Evolutionary conservation across 2,329 filamentous ascomycete genomes (phyloP).

Genomic region (Fusarium sp.): DNA sequence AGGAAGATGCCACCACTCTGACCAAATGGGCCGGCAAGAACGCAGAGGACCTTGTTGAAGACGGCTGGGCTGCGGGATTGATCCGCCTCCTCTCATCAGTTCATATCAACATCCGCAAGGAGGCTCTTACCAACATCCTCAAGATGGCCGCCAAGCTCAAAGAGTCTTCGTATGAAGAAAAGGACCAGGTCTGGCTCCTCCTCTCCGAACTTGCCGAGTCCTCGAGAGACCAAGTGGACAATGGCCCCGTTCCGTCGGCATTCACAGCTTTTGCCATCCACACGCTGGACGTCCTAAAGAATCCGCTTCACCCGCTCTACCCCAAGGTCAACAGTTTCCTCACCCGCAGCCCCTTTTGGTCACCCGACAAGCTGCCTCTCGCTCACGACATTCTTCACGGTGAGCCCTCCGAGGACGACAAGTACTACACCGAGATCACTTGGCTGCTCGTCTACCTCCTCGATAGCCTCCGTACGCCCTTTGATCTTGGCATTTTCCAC

Average conservation of each 20-base stretch:
- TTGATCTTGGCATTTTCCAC: constrained; percentile 74
- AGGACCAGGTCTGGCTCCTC: constrained; percentile 84
- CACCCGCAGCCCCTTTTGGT: constrained; percentile 84
- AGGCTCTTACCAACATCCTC: constrained; percentile 79
- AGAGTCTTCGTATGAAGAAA: constrained; percentile 81
- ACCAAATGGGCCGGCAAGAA: constrained; percentile 82
- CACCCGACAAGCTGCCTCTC: constrained; percentile 80
- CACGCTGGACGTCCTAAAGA: constrained; percentile 78
- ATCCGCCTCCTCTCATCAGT: constrained; percentile 83
- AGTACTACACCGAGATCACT: constrained; percentile 79
- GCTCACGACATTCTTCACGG: constrained; percentile 74
- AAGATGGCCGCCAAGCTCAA: constrained; percentile 76
- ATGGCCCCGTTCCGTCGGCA: constrained; percentile 77
- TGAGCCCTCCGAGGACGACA: constrained; percentile 80
- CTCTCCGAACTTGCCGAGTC: constrained; percentile 87
- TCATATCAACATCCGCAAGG: constrained; percentile 82
- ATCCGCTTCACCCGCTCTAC: constrained; percentile 87
- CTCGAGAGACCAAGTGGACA: constrained; percentile 67
- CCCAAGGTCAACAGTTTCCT: constrained; percentile 89
- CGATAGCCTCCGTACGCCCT: constrained; percentile 73
- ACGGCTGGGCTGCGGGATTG: constrained; percentile 79
- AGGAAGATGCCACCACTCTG: constrained; percentile 68
- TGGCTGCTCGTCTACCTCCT: constrained; percentile 84
- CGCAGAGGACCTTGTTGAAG: constrained; percentile 83
- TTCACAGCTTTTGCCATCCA: constrained; percentile 83